Conservation (phyloP, 2,329 filamentous ascomycete species). For the Venturia oleaginea region DNA sequence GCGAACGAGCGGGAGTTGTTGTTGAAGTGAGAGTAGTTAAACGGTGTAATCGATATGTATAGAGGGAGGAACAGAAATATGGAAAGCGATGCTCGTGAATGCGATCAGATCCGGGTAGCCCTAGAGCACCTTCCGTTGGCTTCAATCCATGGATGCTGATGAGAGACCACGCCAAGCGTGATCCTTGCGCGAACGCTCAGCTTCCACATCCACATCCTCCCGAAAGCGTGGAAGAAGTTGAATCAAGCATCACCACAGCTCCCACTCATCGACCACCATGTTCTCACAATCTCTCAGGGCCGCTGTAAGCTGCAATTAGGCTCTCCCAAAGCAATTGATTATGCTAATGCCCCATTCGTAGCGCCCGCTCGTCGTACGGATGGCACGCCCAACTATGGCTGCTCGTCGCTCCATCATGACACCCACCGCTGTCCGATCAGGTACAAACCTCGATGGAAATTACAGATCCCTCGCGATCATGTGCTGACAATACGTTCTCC, state of each 20-base stretch:
- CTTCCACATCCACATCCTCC: constrained; percentile 1
- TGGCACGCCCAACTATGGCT: constrained; percentile 47
- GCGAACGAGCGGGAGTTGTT: neutral
- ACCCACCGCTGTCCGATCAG: constrained; percentile 51
- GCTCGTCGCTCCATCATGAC: constrained; percentile 56
- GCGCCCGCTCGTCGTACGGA: constrained; percentile 53
- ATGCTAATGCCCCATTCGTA: constrained; percentile 29
- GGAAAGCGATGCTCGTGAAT: neutral
- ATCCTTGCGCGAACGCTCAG: neutral
- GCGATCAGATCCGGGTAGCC: neutral
- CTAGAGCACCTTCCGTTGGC: neutral
- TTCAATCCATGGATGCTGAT: neutral
- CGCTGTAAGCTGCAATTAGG: constrained; percentile 38
- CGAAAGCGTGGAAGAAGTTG: neutral
- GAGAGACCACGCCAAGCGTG: neutral
- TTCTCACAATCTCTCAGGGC: constrained; percentile 53
- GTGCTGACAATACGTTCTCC: constrained; percentile 8
- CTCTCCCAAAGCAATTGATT: constrained; percentile 14
- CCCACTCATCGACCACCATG: constrained; percentile 32
- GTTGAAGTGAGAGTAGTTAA: neutral
- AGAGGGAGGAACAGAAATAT: neutral
- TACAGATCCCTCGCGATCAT: constrained; percentile 1
- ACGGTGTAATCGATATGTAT: neutral
- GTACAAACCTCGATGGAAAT: constrained; percentile 32
- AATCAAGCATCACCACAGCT: constrained; percentile 3